Evolutionary conservation across 2,329 filamentous ascomycete genomes (phyloP).

Genomic region (Cladosporium sp.): DNA sequence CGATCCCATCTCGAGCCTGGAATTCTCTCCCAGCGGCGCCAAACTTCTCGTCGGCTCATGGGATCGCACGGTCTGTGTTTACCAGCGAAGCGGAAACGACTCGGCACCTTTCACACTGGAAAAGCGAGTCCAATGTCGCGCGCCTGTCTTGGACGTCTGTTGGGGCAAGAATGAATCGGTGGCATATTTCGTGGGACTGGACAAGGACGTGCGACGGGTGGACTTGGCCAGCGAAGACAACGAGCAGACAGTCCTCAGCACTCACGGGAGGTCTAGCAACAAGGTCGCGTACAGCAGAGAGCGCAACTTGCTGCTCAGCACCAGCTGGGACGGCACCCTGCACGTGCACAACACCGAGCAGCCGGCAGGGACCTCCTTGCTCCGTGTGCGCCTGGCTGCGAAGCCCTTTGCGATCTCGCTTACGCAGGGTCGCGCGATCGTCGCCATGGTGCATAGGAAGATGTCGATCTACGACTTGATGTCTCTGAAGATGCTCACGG

Average conservation of each 20-base stretch:
- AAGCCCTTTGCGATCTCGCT: conserved; percentile 82
- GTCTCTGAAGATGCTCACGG: conserved; percentile 53
- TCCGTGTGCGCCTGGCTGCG: conserved; percentile 60
- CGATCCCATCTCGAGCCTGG: conserved; percentile 80
- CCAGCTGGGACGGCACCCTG: conserved; percentile 88
- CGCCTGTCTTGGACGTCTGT: conserved; percentile 84
- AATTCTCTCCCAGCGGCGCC: conserved; percentile 74
- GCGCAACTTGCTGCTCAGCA: conserved; percentile 74
- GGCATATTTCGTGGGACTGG: conserved; percentile 79
- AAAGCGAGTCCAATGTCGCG: conserved; percentile 53
- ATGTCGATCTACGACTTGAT: conserved; percentile 90
- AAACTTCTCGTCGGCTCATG: conserved; percentile 88
- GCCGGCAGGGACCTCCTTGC: conserved; percentile 13
- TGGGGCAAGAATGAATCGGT: conserved; percentile 75
- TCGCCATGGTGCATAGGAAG: conserved; percentile 91
- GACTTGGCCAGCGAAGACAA: conserved; percentile 62
- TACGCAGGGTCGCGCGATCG: conserved; percentile 79
- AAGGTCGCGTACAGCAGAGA: conserved; percentile 76
- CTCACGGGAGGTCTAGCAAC: conserved; percentile 66
- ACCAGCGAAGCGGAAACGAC: conserved; percentile 36
- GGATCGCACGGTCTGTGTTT: conserved; percentile 88
- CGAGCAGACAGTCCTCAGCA: conserved; percentile 63
- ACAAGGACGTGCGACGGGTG: conserved; percentile 73
- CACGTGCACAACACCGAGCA: conserved; percentile 65
- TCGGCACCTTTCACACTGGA: conserved; percentile 43